phyloP scores from a whole-genome alignment of 192 early-diverging fungal species.

The Backusella westeae region DNA sequence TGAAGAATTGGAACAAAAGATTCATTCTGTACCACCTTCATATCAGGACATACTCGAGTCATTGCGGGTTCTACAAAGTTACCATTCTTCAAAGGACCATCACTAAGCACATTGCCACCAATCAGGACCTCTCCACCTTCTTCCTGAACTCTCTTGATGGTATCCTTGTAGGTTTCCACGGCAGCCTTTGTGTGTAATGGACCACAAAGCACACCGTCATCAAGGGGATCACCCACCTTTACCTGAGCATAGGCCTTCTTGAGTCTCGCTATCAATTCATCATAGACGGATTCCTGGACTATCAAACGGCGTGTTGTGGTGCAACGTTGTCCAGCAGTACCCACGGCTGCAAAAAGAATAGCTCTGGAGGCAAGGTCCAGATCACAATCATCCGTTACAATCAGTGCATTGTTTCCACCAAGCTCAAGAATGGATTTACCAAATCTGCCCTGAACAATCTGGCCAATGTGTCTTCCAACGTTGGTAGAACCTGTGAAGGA shows the following conservation, averaged over 20 bases:
- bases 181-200: slow-evolving; percentile 89
- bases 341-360: slow-evolving; percentile 92
- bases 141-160: slow-evolving; percentile 72
- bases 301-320: slow-evolving; percentile 91
- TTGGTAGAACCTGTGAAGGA: slow-evolving; percentile 92
- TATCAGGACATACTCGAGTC: slow-evolving; percentile 72
- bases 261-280: slow-evolving; percentile 74
- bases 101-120: slow-evolving; percentile 77
- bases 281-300: slow-evolving; percentile 85
- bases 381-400: slow-evolving; percentile 91
- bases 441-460: slow-evolving; percentile 80
- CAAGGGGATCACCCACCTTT: slow-evolving; percentile 84
- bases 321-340: slow-evolving; percentile 94
- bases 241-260: slow-evolving; percentile 85
- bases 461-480: slow-evolving; percentile 72
- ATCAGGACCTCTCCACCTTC: slow-evolving; percentile 85
- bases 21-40: slow-evolving; percentile 86
- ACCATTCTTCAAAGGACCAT: slow-evolving; percentile 51
- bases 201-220: slow-evolving; percentile 82
- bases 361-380: slow-evolving; percentile 83
- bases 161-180: slow-evolving; percentile 70
- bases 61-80: slow-evolving; percentile 95
- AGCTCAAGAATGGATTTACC: slow-evolving; percentile 87
- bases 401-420: slow-evolving; percentile 95
- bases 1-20: slow-evolving; percentile 95